Conservation (phyloP, 345 rosid genomes). For the Brassica cretica region DNA sequence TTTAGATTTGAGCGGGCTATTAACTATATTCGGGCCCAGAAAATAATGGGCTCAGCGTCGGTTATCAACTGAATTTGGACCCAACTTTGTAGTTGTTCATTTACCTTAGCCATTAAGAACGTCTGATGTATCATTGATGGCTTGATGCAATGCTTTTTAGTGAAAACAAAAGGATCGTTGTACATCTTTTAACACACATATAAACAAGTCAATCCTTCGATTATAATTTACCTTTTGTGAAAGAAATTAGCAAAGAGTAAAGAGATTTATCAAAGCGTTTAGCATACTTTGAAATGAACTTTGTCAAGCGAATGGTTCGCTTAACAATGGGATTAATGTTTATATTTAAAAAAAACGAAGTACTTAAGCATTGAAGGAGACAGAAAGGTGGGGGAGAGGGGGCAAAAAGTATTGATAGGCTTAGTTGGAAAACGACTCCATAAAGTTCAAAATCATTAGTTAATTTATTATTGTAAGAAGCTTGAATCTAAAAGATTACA, state of each 20-base stretch:
- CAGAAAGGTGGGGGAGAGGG: slow-evolving; percentile 25
- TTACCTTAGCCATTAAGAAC: slow-evolving; percentile 21
- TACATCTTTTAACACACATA: not conserved
- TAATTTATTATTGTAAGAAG: not conserved
- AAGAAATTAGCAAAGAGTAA: slow-evolving; percentile 15
- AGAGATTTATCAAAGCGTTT: slow-evolving; percentile 25
- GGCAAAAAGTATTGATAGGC: slow-evolving; percentile 24
- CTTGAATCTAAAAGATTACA: slow-evolving; percentile 10
- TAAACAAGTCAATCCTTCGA: slow-evolving; percentile 4
- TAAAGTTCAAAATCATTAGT: slow-evolving; percentile 7
- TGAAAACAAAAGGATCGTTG: not conserved
- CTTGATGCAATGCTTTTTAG: not conserved
- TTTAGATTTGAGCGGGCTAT: not conserved
- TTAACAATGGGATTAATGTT: slow-evolving; percentile 10
- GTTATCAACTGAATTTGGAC: not conserved
- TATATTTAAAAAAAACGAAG: not conserved
- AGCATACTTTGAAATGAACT: slow-evolving; percentile 17
- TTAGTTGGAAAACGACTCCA: slow-evolving; percentile 40
- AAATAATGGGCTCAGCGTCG: slow-evolving; percentile 12
- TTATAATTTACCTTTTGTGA: slow-evolving; percentile 1
- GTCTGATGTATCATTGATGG: not conserved
- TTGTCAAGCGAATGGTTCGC: slow-evolving; percentile 22
- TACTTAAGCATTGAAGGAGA: slow-evolving; percentile 34
- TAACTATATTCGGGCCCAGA: slow-evolving; percentile 17
- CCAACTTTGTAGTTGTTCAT: not conserved